phyloP scores from a whole-genome alignment of 1,284 basidiomycete genomes.

The Stygiomarasmius scandens region DNA sequence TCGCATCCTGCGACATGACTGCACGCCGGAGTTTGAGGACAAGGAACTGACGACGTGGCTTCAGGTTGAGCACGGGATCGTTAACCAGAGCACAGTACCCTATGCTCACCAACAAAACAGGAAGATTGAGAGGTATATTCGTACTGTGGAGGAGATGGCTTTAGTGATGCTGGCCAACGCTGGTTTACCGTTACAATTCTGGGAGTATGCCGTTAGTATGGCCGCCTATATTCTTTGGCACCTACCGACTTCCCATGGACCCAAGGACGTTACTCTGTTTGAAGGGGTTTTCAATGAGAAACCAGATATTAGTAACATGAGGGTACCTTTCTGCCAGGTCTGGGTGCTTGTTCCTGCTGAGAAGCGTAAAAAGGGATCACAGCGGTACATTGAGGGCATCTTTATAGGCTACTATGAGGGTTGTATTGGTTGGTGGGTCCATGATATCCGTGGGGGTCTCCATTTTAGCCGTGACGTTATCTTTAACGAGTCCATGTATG shows the following conservation, averaged over 20 bases:
- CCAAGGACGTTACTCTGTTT: slow-evolving; percentile 24
- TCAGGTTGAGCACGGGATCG: not conserved
- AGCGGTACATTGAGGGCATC: slow-evolving; percentile 2
- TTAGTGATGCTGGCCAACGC: slow-evolving; percentile 21
- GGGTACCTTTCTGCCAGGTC: slow-evolving; percentile 29
- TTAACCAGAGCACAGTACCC: slow-evolving; percentile 30
- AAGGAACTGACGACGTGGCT: not conserved
- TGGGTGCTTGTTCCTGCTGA: slow-evolving; percentile 24
- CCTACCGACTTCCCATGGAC: slow-evolving; percentile 15
- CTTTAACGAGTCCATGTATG: slow-evolving; percentile 9
- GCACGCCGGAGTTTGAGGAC: not conserved
- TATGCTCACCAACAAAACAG: no score
- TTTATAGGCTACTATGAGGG: slow-evolving; percentile 14
- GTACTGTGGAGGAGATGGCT: no score
- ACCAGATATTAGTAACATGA: slow-evolving; percentile 28
- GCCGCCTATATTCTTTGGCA: slow-evolving; percentile 23
- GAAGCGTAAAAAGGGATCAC: slow-evolving; percentile 21
- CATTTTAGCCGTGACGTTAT: slow-evolving; percentile 5
- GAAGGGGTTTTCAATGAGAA: slow-evolving; percentile 24
- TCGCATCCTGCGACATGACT: not conserved
- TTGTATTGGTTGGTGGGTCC: slow-evolving; percentile 7
- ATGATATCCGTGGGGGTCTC: slow-evolving; percentile 2
- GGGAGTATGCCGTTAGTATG: slow-evolving; percentile 26
- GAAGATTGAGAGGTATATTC: no score
- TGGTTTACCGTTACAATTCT: slow-evolving; percentile 23